A percentile compares a stretch with the other conserved stretches of the same genome.
These are phyloP conservation scores for Exophiala spinifera DNA, from an alignment of 2,329 filamentous ascomycete genomes.

Conservation along the genomic window DNA sequence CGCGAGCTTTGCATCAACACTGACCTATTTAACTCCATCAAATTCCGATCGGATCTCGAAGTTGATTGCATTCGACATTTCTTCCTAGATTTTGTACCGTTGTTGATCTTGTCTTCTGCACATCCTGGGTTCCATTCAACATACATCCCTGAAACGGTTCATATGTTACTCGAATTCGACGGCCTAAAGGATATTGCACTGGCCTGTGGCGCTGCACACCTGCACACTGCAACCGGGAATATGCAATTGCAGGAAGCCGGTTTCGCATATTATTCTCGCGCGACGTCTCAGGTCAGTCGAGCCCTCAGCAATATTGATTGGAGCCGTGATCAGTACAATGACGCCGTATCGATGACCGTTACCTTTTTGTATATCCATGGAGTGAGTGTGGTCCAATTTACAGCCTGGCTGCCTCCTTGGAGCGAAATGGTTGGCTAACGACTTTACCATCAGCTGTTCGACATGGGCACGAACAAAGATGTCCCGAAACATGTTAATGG, in stretches of 20 bases:
- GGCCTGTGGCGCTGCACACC: constrained; percentile 17
- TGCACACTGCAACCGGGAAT: constrained; percentile 10
- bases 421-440: neutral
- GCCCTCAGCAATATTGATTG: constrained; percentile 16
- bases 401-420: neutral
- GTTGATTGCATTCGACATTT: constrained; percentile 19
- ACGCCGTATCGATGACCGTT: constrained; percentile 11
- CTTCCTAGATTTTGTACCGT: constrained; percentile 10
- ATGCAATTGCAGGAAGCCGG: constrained; percentile 15
- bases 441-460: constrained; percentile 4
- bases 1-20: constrained; percentile 11
- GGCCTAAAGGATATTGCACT: constrained; percentile 14
- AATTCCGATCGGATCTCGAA: constrained; percentile 19
- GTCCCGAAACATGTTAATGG: constrained; percentile 17
- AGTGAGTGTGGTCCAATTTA: constrained; percentile 5
- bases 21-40: constrained; percentile 11
- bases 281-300: constrained; percentile 13
- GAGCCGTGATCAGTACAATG: constrained; percentile 13
- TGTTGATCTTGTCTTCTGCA: constrained; percentile 10
- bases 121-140: constrained; percentile 15
- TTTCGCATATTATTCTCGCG: constrained; percentile 13
- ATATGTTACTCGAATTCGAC: constrained; percentile 18
- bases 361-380: constrained; percentile 21
- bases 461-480: constrained; percentile 13
- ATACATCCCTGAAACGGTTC: constrained; percentile 13